A percentile compares a stretch with the other conserved stretches of the same genome.
Evolutionary conservation across 108 stramenopile species (phyloP).

Genomic region (Craspedostauros australis): DNA sequence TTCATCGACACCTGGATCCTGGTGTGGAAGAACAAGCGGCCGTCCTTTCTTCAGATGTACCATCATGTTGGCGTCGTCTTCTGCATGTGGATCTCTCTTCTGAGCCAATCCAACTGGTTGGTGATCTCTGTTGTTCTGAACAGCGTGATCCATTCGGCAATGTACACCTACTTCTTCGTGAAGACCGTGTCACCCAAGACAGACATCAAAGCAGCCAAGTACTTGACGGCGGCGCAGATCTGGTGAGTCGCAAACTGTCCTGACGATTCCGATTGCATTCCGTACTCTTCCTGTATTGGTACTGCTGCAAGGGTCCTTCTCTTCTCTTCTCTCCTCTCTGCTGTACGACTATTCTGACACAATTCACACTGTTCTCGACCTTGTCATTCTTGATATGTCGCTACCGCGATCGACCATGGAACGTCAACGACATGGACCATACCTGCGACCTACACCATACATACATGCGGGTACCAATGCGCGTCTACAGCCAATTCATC

Average conservation of each 20-base stretch:
- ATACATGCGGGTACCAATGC: no score
- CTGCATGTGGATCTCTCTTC: slow-evolving; percentile 37
- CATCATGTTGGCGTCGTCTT: slow-evolving; percentile 45
- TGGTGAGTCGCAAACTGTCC: no score
- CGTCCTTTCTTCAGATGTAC: slow-evolving; percentile 38
- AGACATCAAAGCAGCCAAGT: slow-evolving; percentile 35
- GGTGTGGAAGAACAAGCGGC: slow-evolving; percentile 29
- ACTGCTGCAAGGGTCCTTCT: no score
- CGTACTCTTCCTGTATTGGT: no score
- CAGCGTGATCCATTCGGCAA: slow-evolving; percentile 41
- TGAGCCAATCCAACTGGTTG: slow-evolving; percentile 33
- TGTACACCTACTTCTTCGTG: slow-evolving; percentile 53
- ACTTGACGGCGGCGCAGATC: slow-evolving; percentile 48
- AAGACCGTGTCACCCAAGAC: slow-evolving; percentile 38
- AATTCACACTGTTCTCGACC: no score
- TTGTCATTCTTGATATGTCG: no score
- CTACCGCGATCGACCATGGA: no score
- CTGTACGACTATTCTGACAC: no score
- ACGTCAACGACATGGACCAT: no score
- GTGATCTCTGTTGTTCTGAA: slow-evolving; percentile 36
- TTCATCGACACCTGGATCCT: slow-evolving; percentile 60
- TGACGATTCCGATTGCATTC: no score
- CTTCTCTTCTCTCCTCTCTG: no score
- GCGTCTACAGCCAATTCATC: slow-evolving; percentile 51
- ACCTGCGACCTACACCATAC: no score